A percentile compares a stretch with the other conserved stretches of the same genome.
These are phyloP conservation scores for Emmonsiellopsis sp. DNA, from an alignment of 2,329 filamentous ascomycete species.

Conservation along the genomic window DNA sequence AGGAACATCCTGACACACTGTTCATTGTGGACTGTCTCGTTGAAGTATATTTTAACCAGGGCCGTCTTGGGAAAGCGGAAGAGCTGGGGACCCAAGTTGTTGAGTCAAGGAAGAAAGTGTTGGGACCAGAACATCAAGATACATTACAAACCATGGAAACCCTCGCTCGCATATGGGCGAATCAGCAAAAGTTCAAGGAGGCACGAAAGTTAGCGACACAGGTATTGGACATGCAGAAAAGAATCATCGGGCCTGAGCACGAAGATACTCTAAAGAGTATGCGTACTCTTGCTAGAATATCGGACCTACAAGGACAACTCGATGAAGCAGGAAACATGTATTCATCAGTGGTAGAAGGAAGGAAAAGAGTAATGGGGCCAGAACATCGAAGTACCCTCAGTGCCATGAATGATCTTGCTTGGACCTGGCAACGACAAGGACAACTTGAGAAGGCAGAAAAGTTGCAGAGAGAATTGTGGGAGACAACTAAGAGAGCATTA, in stretches of 20 bases:
- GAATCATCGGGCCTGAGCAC: constrained; percentile 11
- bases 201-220: background rate
- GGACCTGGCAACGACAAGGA: too few species aligned
- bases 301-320: background rate
- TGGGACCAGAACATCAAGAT: background rate
- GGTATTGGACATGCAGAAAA: constrained; percentile 8
- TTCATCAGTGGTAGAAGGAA: background rate
- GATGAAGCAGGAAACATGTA: background rate
- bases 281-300: constrained; percentile 7
- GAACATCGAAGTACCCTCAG: background rate
- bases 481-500: too few species aligned
- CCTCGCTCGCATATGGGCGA: background rate
- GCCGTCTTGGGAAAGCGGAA: constrained; percentile 4
- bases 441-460: too few species aligned
- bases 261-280: constrained; percentile 10
- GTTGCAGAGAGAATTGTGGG: too few species aligned
- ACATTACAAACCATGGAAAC: background rate
- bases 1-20: background rate
- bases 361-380: background rate
- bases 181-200: background rate
- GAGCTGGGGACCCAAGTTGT: background rate
- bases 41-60: constrained; percentile 18
- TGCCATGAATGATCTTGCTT: background rate
- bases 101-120: background rate
- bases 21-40: background rate